A percentile compares a stretch with the other conserved stretches of the same genome.
Conservation (phyloP, 495 filamentous ascomycete genomes). For the Neurospora intermedia region DNA sequence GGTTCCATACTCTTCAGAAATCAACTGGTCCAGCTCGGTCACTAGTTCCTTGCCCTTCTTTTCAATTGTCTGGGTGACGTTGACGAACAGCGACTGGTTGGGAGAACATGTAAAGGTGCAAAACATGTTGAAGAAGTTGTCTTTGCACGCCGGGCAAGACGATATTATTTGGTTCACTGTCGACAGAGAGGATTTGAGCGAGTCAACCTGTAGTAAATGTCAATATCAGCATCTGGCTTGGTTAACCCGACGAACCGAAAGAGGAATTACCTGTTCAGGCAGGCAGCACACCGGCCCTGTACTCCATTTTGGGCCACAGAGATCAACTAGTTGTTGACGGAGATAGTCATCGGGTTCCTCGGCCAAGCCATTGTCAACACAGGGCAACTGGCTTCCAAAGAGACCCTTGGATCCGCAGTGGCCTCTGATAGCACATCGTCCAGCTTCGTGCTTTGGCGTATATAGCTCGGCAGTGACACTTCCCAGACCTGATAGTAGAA, state of each 20-base stretch:
- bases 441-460: conserved; percentile 67
- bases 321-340: conserved; percentile 63
- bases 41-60: conserved; percentile 62
- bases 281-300: conserved; percentile 76
- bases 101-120: conserved; percentile 97
- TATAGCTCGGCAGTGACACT: conserved; percentile 24
- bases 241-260: background rate
- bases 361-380: conserved; percentile 84
- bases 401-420: conserved; percentile 83
- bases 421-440: conserved; percentile 83
- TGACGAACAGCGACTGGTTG: conserved; percentile 89
- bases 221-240: background rate
- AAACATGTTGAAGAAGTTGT: conserved; percentile 96
- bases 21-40: conserved; percentile 82
- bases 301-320: conserved; percentile 81
- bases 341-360: conserved; percentile 56
- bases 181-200: conserved; percentile 68
- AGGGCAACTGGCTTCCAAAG: conserved; percentile 80
- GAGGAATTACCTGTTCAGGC: conserved; percentile 57
- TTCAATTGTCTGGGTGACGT: conserved; percentile 67
- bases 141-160: conserved; percentile 88
- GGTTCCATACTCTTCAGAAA: conserved; percentile 73
- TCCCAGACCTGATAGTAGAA: conserved; percentile 25
- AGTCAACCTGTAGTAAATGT: conserved; percentile 46
- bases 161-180: conserved; percentile 82